These are phyloP conservation scores for Neopestalotiopsis sp. DNA, from an alignment of 2,329 filamentous ascomycete species.

Conservation along the genomic window DNA sequence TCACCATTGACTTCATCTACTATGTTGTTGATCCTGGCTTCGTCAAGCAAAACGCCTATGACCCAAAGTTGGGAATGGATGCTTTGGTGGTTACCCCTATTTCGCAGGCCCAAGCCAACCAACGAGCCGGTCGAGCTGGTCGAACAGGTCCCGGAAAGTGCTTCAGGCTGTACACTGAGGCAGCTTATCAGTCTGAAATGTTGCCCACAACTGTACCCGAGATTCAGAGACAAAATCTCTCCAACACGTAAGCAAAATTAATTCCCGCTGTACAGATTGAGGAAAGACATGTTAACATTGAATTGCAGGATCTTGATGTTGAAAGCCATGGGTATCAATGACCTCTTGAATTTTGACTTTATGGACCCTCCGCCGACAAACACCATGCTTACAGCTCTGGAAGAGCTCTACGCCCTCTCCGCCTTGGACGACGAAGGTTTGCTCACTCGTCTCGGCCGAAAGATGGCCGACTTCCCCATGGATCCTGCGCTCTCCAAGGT, in stretches of 20 bases:
- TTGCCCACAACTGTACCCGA: constrained; percentile 94
- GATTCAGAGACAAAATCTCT: constrained; percentile 93
- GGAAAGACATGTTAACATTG: not conserved
- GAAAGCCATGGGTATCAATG: constrained; percentile 99
- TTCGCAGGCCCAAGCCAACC: constrained; percentile 94
- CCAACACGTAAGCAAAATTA: constrained; percentile 62
- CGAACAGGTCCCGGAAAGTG: constrained; percentile 95
- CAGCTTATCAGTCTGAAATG: constrained; percentile 96
- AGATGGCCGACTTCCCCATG: constrained; percentile 99
- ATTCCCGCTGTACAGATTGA: not conserved
- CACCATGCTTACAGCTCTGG: constrained; percentile 94
- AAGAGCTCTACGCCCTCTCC: constrained; percentile 91
- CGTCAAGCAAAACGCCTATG: constrained; percentile 96
- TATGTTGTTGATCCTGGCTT: constrained; percentile 98
- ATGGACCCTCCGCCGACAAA: constrained; percentile 99
- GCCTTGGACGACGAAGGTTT: constrained; percentile 95
- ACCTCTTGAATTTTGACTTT: constrained; percentile 95
- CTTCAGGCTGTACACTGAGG: constrained; percentile 93
- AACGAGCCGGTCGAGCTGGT: constrained; percentile 89
- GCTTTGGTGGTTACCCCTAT: constrained; percentile 94
- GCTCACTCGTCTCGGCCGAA: constrained; percentile 86
- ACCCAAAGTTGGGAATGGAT: constrained; percentile 97
- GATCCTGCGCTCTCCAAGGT: constrained; percentile 91
- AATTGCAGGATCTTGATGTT: constrained; percentile 81
- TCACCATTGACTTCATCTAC: constrained; percentile 97